Base-by-base conservation (phyloP, 2,329 filamentous ascomycete species). In the Cercospora zeina region DNA sequence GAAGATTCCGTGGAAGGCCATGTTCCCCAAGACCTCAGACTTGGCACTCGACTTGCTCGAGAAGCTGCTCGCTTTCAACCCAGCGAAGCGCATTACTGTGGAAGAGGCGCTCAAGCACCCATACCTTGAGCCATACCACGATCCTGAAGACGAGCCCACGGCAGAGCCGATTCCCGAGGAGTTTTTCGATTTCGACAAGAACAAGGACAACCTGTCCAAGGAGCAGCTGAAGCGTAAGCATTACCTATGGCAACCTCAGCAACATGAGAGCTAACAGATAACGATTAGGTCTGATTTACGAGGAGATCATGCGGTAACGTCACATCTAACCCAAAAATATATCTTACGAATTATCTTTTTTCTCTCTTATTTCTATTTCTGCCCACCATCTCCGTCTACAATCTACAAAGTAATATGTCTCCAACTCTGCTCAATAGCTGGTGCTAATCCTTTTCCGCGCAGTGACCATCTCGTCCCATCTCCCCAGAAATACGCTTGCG, bases 171-270 rank as follows among this genome's bases (percentile, higher is more conserved):
- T 99, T 73, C 95, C 95, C 21, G 93, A 97, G 77, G 93, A 96
- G 77, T 99, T 99, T 83, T 99, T 99, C 77, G 95, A 99, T 79
- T 99, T 99, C 78, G 95, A 99, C 80, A 97, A 97, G 85, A 96
- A 97, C 84, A 99, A 99, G 87, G 95, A 99, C 78, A 95, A 89
- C 73, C 80, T 99, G 74, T 97, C 90, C 82, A 99, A 99, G 81
- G 95, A 99, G 81, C 92, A 99, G 80, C 80, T 99, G 77, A 97
- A 97, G 83, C 85, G 95, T 88, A 75, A 74, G 81, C 75, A 37
- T 36, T 19, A 21, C 19, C 8, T 3, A 11, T 16, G 8, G 6
- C 49, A 7, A n/a, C 16, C n/a, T 51, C 27, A 10, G n/a, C 39
- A 24, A 51, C 30, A 30, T 0, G 30, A 27, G 34, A 14, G 13